Evolutionary conservation across 345 rosid species (phyloP).

Genomic region (Eucalyptus polybractea): DNA sequence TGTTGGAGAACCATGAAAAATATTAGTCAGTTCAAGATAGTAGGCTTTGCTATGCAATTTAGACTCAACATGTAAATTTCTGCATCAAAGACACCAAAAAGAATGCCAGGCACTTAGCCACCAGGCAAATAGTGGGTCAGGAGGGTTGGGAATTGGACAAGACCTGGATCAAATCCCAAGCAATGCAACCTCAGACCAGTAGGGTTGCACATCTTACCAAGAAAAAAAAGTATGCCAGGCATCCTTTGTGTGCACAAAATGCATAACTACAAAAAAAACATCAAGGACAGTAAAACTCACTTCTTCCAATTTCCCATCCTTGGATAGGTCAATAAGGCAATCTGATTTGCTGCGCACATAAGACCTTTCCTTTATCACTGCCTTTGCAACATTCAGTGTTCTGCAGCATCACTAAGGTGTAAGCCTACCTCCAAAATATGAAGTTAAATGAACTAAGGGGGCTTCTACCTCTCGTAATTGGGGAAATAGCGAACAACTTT

Average conservation of each 20-base stretch:
- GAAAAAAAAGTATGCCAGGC: background rate
- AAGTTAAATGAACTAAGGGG: background rate
- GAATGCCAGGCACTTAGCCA: background rate
- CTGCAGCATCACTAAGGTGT: slow-evolving; percentile 27
- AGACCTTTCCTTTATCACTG: slow-evolving; percentile 56
- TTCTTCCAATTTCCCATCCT: slow-evolving; percentile 51
- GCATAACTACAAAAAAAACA: background rate
- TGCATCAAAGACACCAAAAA: background rate
- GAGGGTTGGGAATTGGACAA: background rate
- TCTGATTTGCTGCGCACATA: slow-evolving; percentile 60
- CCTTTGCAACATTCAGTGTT: slow-evolving; percentile 58
- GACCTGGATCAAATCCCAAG: background rate
- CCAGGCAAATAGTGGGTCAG: background rate
- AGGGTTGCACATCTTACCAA: background rate
- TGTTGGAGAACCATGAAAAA: background rate
- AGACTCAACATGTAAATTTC: background rate
- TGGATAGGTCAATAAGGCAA: slow-evolving; percentile 42
- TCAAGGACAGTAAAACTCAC: slow-evolving; percentile 27
- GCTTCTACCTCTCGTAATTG: slow-evolving; percentile 58
- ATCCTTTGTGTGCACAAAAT: background rate
- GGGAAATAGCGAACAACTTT: slow-evolving; percentile 78
- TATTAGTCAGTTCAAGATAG: background rate
- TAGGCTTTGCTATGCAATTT: background rate
- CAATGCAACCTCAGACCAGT: background rate
- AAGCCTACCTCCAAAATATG: background rate